A percentile compares a stretch with the other conserved stretches of the same genome.
These are phyloP conservation scores for Vararia minispora DNA, from an alignment of 768 basidiomycete genomes.

Conservation along the genomic window DNA sequence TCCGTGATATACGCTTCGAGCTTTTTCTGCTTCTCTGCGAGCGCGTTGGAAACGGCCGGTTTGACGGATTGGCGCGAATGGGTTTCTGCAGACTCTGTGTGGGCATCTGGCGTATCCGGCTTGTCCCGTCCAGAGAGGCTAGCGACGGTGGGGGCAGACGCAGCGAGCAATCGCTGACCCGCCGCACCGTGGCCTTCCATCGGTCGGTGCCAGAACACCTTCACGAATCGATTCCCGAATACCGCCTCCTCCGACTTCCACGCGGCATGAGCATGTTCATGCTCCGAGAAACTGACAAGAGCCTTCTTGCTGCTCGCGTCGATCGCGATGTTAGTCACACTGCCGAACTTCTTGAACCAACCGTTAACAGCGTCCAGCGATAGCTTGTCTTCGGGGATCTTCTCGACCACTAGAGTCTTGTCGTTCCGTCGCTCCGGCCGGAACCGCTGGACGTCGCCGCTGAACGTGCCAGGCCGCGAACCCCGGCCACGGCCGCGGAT, in stretches of 20 bases:
- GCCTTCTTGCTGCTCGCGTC: conserved; percentile 69
- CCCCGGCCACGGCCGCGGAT: conserved; percentile 24
- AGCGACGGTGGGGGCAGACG: conserved; percentile 66
- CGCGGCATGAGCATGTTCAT: conserved; percentile 76
- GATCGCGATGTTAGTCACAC: conserved; percentile 85
- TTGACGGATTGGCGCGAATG: conserved; percentile 16
- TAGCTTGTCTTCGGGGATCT: conserved; percentile 81
- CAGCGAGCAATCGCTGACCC: conserved; percentile 70
- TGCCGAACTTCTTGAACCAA: conserved; percentile 90
- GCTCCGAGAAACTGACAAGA: conserved; percentile 75
- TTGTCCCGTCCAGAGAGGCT: conserved; percentile 36
- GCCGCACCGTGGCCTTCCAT: conserved; percentile 82
- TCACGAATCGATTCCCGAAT: conserved; percentile 89
- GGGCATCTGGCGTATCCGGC: conserved; percentile 10
- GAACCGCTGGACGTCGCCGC: conserved; percentile 54
- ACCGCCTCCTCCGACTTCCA: conserved; percentile 95
- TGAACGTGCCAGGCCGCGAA: conserved; percentile 43
- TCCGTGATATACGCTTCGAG: conserved; percentile 78
- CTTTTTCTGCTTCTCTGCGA: conserved; percentile 66
- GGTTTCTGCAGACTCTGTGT: conserved; percentile 13
- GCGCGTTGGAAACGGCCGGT: conserved; percentile 24
- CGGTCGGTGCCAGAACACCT: conserved; percentile 91
- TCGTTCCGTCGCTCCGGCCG: conserved; percentile 56
- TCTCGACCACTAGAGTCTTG: conserved; percentile 86
- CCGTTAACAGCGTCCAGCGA: conserved; percentile 66